A percentile compares a stretch with the other conserved stretches of the same genome.
These are phyloP conservation scores for Coniella vitis DNA, from an alignment of 2,329 filamentous ascomycete species.

Conservation along the genomic window DNA sequence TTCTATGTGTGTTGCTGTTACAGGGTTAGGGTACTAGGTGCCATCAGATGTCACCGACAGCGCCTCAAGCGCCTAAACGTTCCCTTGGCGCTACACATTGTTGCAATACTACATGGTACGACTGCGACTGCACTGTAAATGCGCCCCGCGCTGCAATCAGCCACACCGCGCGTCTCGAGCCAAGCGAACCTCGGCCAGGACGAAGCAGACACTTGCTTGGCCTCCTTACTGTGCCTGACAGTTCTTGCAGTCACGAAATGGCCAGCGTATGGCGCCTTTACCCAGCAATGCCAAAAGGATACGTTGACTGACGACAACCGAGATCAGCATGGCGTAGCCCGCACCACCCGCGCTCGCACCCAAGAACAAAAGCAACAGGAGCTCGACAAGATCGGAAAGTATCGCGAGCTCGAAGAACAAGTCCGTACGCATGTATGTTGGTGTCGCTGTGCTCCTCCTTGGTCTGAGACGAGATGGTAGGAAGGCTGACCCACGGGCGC, in stretches of 20 bases:
- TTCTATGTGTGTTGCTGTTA: too few relatives aligned
- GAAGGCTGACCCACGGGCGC: conserved; percentile 1
- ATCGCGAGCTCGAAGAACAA: conserved; percentile 62
- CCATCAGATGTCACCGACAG: too few relatives aligned
- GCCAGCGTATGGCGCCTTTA: conserved; percentile 13
- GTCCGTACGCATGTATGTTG: conserved; percentile 56
- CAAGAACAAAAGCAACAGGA: conserved; percentile 67
- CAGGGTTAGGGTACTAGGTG: too few relatives aligned
- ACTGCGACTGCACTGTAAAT: too few relatives aligned
- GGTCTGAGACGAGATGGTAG: conserved; percentile 16
- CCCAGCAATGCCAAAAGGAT: background rate
- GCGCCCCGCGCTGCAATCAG: too few relatives aligned
- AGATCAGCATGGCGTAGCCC: conserved; percentile 73
- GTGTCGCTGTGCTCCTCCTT: background rate
- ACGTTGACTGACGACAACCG: conserved; percentile 16
- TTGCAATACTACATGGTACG: too few relatives aligned
- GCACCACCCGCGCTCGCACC: conserved; percentile 55
- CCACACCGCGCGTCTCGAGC: too few relatives aligned
- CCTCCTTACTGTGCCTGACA: too few relatives aligned
- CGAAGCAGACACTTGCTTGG: background rate
- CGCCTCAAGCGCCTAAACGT: too few relatives aligned
- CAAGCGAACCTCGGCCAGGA: too few relatives aligned
- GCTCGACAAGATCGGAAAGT: conserved; percentile 67
- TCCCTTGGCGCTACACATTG: too few relatives aligned
- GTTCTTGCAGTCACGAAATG: conserved; percentile 2